Conservation (phyloP, 345 rosid genomes). For the Dovyalis caffra region DNA sequence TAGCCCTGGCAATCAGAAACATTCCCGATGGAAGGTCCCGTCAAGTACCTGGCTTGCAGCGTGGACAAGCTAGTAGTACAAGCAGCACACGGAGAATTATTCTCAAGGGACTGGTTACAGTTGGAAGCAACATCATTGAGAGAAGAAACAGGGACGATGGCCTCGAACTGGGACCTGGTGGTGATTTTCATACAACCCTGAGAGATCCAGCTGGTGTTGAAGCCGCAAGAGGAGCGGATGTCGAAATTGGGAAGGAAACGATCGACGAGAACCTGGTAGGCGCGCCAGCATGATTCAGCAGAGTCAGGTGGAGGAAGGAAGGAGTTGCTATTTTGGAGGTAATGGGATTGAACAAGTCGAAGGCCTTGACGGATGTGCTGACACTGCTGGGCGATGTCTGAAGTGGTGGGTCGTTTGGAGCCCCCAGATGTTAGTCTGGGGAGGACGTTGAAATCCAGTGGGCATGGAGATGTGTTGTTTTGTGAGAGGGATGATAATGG, state of each 20-base stretch:
- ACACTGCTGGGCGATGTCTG: constrained; percentile 38
- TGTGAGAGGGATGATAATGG: background rate
- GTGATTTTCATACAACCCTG: constrained; percentile 75
- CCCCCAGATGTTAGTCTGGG: constrained; percentile 20
- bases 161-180: constrained; percentile 56
- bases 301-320: constrained; percentile 62
- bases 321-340: constrained; percentile 48
- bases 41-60: constrained; percentile 42
- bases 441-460: constrained; percentile 23
- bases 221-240: constrained; percentile 61
- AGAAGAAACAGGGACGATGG: constrained; percentile 34
- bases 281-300: constrained; percentile 69
- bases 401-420: constrained; percentile 2
- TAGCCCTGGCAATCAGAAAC: constrained; percentile 64
- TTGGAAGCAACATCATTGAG: constrained; percentile 26
- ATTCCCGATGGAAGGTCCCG: constrained; percentile 52
- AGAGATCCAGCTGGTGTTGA: constrained; percentile 70
- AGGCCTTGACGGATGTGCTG: constrained; percentile 64
- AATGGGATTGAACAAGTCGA: constrained; percentile 60
- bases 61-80: constrained; percentile 55
- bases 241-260: constrained; percentile 39
- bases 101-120: constrained; percentile 66
- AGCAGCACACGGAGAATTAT: constrained; percentile 71
- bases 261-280: constrained; percentile 44
- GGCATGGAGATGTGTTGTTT: background rate